Evolutionary conservation across 106 monocot genomes (phyloP).

Genomic region (Dendrobium nobile): DNA sequence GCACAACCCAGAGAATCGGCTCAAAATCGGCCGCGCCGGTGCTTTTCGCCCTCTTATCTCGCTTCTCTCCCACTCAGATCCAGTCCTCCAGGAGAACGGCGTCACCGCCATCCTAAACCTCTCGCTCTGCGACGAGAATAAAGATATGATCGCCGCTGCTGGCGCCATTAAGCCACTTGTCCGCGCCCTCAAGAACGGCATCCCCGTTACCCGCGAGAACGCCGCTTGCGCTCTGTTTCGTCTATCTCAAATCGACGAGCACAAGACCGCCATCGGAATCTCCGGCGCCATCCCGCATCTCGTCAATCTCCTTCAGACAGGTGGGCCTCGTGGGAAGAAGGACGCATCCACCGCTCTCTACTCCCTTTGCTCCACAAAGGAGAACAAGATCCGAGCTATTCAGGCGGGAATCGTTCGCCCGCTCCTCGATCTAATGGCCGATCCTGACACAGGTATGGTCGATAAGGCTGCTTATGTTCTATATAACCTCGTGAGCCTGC

Average conservation of each 20-base stretch:
- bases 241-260: conserved; percentile 39
- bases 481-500: conserved; percentile 1
- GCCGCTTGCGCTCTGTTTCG: conserved; percentile 58
- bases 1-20: conserved; percentile 41
- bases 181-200: conserved; percentile 31
- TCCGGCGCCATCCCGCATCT: conserved; percentile 54
- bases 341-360: conserved; percentile 65
- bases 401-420: conserved; percentile 41
- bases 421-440: conserved; percentile 59
- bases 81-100: conserved; percentile 36
- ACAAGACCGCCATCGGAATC: conserved; percentile 36
- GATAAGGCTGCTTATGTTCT: conserved; percentile 53
- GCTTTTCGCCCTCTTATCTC: conserved; percentile 40
- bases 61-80: conserved; percentile 42
- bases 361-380: conserved; percentile 33
- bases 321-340: conserved; percentile 44
- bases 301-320: conserved; percentile 38
- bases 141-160: conserved; percentile 39
- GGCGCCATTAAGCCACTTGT: conserved; percentile 50
- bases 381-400: conserved; percentile 51
- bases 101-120: conserved; percentile 46
- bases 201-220: conserved; percentile 42
- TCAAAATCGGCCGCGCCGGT: conserved; percentile 44
- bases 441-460: conserved; percentile 48
- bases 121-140: conserved; percentile 54